Evolutionary conservation across 2,329 filamentous ascomycete genomes (phyloP).

Genomic region (Plenodomus lindquistii): DNA sequence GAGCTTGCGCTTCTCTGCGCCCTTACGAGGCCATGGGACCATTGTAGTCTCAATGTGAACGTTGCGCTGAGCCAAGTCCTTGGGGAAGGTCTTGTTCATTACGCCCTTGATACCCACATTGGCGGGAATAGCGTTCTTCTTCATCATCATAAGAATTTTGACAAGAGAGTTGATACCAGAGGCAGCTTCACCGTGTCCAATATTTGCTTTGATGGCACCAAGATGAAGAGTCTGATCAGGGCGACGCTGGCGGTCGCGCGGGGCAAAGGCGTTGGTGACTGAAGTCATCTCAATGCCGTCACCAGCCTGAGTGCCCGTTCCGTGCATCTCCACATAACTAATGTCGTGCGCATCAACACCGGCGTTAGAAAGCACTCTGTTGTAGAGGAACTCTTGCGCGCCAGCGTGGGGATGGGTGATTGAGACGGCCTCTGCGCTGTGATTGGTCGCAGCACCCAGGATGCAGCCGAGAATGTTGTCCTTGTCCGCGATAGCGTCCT

Average conservation of each 20-base stretch:
- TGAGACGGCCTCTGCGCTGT: slow-evolving; percentile 78
- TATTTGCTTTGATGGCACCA: slow-evolving; percentile 60
- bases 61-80: slow-evolving; percentile 56
- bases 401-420: slow-evolving; percentile 83
- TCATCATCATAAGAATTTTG: slow-evolving; percentile 59
- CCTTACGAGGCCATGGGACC: slow-evolving; percentile 52
- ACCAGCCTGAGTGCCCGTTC: slow-evolving; percentile 83
- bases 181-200: slow-evolving; percentile 59
- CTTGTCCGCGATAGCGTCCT: slow-evolving; percentile 75
- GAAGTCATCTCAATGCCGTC: slow-evolving; percentile 83
- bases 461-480: slow-evolving; percentile 76
- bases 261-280: slow-evolving; percentile 67
- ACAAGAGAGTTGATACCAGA: slow-evolving; percentile 59
- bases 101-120: slow-evolving; percentile 60
- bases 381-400: slow-evolving; percentile 73
- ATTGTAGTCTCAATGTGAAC: slow-evolving; percentile 56
- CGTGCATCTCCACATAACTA: slow-evolving; percentile 87
- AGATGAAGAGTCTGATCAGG: slow-evolving; percentile 56
- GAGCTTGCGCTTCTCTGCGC: slow-evolving; percentile 53
- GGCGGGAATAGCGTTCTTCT: slow-evolving; percentile 58
- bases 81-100: slow-evolving; percentile 60
- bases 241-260: slow-evolving; percentile 54
- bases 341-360: slow-evolving; percentile 77
- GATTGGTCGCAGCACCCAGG: slow-evolving; percentile 75
- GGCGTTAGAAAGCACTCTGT: slow-evolving; percentile 70